phyloP scores from a whole-genome alignment of 805 yeast genomes.

The Metschnikowia reukaufii region DNA sequence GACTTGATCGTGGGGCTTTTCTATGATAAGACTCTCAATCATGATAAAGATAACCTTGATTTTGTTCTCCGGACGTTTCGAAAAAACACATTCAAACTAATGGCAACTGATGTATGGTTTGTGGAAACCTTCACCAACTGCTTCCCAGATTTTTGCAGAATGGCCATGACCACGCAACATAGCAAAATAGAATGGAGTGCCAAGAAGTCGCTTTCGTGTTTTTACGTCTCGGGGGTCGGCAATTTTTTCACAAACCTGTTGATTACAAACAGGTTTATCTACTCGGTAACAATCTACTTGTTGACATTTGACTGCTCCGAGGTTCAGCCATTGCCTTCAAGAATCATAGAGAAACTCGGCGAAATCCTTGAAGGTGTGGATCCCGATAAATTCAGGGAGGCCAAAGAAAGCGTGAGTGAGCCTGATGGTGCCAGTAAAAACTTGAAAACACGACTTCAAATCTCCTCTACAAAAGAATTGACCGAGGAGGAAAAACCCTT shows the following conservation, averaged over 20 bases:
- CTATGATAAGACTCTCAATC: constrained; percentile 8
- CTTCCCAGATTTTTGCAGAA: constrained; percentile 6
- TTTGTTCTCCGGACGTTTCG: constrained; percentile 2
- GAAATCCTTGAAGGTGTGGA: constrained; percentile 3
- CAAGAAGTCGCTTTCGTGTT: constrained; percentile 11
- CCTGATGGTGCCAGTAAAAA: background rate
- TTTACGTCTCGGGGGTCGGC: constrained; percentile 5
- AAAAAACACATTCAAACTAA: constrained; percentile 6
- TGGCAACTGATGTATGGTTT: constrained; percentile 8
- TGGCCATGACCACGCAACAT: constrained; percentile 3
- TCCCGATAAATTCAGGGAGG: background rate
- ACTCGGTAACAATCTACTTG: constrained; percentile 7
- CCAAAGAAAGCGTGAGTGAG: constrained; percentile 1
- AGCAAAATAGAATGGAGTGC: constrained; percentile 8
- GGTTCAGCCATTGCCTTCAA: constrained; percentile 3
- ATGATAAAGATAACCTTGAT: background rate
- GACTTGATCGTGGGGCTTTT: constrained; percentile 14
- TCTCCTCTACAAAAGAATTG: background rate
- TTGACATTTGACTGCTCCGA: constrained; percentile 11
- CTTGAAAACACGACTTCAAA: background rate
- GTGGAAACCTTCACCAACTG: constrained; percentile 12
- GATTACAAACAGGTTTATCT: constrained; percentile 12
- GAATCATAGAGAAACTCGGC: constrained; percentile 1
- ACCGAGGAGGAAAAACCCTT: background rate
- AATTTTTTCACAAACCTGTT: constrained; percentile 11